Evolutionary conservation across 2,329 filamentous ascomycete species (phyloP).

Genomic region (Orbilia blumenaviensis): DNA sequence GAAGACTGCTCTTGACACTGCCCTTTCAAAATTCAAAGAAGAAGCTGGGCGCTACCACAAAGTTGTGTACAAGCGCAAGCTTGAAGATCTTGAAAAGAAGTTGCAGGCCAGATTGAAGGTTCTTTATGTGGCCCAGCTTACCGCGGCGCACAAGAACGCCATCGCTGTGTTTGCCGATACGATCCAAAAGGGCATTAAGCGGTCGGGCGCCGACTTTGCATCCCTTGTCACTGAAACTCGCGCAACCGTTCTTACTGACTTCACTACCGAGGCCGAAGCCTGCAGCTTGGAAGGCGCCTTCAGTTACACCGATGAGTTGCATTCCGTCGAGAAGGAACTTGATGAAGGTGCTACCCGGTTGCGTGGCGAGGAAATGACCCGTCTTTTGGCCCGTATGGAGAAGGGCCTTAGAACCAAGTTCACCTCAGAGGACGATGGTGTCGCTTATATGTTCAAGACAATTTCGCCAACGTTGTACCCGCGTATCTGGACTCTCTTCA

Average conservation of each 20-base stretch:
- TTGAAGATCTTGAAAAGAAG: conserved; percentile 82
- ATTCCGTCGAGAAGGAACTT: conserved; percentile 86
- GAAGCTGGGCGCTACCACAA: conserved; percentile 97
- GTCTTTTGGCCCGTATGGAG: conserved; percentile 88
- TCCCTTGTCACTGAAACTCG: conserved; percentile 90
- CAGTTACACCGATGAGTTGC: conserved; percentile 80
- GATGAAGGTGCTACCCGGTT: conserved; percentile 85
- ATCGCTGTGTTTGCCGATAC: conserved; percentile 85
- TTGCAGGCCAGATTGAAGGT: conserved; percentile 87
- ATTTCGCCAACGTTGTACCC: conserved; percentile 75
- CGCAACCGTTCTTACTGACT: conserved; percentile 75
- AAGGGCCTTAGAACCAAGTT: conserved; percentile 91
- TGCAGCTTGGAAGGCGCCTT: conserved; percentile 74
- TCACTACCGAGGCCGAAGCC: conserved; percentile 77
- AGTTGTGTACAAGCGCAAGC: conserved; percentile 87
- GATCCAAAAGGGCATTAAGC: conserved; percentile 88
- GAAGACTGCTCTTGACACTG: conserved; percentile 74
- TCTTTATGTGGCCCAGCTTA: conserved; percentile 86
- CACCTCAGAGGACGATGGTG: conserved; percentile 63
- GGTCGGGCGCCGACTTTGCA: conserved; percentile 87
- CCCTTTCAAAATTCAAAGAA: conserved; percentile 83
- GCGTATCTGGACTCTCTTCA: conserved; percentile 88
- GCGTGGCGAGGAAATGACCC: conserved; percentile 94
- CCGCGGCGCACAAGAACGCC: conserved; percentile 86
- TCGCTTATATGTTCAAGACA: conserved; percentile 45